Base-by-base conservation (phyloP, 2,329 filamentous ascomycete genomes). In the Fusarium coicis region DNA sequence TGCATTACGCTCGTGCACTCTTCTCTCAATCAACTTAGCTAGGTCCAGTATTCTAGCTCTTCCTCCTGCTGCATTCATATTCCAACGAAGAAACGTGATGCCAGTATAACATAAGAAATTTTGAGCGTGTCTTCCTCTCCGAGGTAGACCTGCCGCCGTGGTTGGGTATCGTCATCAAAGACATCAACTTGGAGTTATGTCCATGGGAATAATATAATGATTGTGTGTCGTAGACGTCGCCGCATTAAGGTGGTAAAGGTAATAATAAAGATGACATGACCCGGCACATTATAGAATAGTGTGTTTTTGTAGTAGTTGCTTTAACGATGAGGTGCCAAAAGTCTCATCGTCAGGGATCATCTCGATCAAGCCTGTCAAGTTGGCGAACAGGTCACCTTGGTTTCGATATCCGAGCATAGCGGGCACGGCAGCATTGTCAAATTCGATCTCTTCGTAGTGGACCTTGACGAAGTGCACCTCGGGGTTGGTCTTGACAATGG, bases 361-460 rank as follows among this genome's bases (percentile, higher is more conserved):
- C 79, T 95, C 91, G 71, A 97, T 90, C 57, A 98, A 88, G 61
- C 96, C 95, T 0, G 96, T 93, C 58, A 98, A 86, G 77, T 95
- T 97, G 73, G 94, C 93, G 77, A 98, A 95, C 73, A 98, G 91
- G 73, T 98, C 95, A 59, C 95, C 95, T 79, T 92, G 90, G 77
- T 92, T 93, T 66, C 91, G 91, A 85, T 99, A 99, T 16, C 93
- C 96, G 54, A 98, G 86, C 42, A 98, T 86, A 8, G 96, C 94
- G 2, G 96, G 96, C 4, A 97, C 93, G 50, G 92, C 92, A 37
- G 95, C 93, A 66, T 93, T 90, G 80, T 98, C 94, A 86, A 98
- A 97, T 81, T 98, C 95, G 42, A 97, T 97, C 66, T 97, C 95
- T 70, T 93, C 91, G 80, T 94, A 94, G 82, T 97, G 92, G 53